A percentile compares a stretch with the other conserved stretches of the same genome.
Evolutionary conservation across 208 protist species (phyloP).

Genomic region (Trypanosoma cruzi): DNA sequence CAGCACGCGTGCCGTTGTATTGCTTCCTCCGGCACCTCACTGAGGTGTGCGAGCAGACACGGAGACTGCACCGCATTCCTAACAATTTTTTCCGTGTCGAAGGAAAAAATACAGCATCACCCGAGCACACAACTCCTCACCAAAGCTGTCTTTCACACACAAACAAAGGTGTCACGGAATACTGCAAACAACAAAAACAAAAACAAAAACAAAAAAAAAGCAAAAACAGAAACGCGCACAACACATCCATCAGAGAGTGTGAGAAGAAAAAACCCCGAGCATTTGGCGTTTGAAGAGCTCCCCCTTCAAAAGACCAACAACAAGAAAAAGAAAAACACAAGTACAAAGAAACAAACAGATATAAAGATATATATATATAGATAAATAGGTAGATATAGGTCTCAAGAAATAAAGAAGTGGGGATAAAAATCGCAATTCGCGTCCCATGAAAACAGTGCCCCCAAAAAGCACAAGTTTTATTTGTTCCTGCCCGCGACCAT

Average conservation of each 20-base stretch:
- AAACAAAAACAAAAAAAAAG: neutral
- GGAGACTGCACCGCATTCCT: slow-evolving; percentile 21
- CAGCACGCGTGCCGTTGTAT: slow-evolving; percentile 30
- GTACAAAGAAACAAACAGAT: neutral
- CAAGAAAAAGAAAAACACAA: neutral
- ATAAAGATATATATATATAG: neutral
- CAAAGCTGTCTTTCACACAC: neutral
- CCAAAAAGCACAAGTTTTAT: neutral
- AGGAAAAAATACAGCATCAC: neutral
- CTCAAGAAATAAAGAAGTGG: neutral
- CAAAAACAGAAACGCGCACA: neutral
- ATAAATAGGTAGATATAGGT: neutral
- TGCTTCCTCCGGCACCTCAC: slow-evolving; percentile 24
- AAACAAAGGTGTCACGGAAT: neutral
- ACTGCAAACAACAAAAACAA: too few relatives aligned
- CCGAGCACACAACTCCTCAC: neutral
- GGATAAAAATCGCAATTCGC: neutral
- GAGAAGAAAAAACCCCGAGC: neutral
- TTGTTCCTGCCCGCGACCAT: neutral
- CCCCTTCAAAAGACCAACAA: neutral
- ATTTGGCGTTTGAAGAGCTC: neutral
- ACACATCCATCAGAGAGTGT: neutral
- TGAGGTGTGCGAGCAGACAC: neutral
- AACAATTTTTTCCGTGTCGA: neutral
- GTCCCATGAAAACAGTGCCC: neutral